Base-by-base conservation (phyloP, 176 grass and related monocot species). In the Bromus sterilis region DNA sequence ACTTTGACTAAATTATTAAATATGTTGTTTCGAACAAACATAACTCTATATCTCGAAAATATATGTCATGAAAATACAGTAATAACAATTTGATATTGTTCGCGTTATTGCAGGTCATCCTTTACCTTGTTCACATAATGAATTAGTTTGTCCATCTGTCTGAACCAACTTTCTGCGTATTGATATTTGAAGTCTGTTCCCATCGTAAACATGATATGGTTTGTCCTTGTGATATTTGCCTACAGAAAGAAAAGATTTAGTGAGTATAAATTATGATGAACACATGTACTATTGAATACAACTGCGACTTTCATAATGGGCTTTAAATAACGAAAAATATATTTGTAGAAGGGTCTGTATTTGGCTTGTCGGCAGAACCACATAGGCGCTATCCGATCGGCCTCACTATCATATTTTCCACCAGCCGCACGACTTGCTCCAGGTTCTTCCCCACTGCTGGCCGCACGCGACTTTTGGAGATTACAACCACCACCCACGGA, bases 141-240 rank as follows among this genome's bases (percentile, higher is more conserved):
- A 90, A 98, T 98, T 53, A 98, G 78, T 79, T 94, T 98, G 87
- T 98, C 95, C 86, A 98, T 80, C 75, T 98, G 91, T 77, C 95
- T 92, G 78, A 98, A 98, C 95, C 95, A 98, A 68, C 88, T 93
- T 80, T 87, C 93, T 48, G 95, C 92, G 20, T 98, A 98, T 87
- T 98, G 95, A 81, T 98, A 98, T 83, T 98, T 98, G 86, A 98
- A 98, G 76, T 98, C 95, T 85, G 95, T 98, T 57, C 95, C 95
- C 95, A 98, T 98, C 29, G 95, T 98, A 89, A 98, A 98, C 95
- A 98, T 98, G 72, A 98, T 80, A 86, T 98, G 95, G 83, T 98
- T 98, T 61, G 92, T 89, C 83, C 95, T 93, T 48, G 95, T 98
- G 57, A 98, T 79, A 66, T 98, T 98, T 83, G 92, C 95, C 95